Conservation (phyloP, 139 green algal species). For the Auxenochlorella pyrenoidosa region DNA sequence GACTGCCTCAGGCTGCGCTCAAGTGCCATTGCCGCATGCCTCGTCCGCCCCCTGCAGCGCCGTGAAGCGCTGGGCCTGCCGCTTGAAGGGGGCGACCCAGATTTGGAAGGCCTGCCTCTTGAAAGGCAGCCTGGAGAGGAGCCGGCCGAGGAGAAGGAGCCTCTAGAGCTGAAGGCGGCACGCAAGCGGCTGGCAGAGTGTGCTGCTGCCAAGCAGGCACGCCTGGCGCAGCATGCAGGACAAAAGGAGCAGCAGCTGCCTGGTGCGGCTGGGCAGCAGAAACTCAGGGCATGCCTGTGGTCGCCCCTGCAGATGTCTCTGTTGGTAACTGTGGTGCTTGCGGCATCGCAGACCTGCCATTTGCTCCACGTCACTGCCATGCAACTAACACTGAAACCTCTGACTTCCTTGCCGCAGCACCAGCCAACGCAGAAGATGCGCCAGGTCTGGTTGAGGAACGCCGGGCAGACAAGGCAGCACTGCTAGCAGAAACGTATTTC, state of each 20-base stretch:
- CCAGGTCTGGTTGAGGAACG: constrained; percentile 24
- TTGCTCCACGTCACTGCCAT: too few species aligned
- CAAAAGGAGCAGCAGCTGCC: neutral
- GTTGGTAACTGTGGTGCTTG: too few species aligned
- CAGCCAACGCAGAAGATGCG: neutral
- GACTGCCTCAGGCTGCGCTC: neutral
- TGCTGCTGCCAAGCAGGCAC: neutral
- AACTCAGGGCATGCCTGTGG: neutral
- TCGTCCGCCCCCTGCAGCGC: constrained; percentile 46
- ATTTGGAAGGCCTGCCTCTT: constrained; percentile 65
- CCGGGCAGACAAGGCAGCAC: neutral
- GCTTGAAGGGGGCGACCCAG: constrained; percentile 79
- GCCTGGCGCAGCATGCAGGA: neutral
- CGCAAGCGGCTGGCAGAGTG: constrained; percentile 46
- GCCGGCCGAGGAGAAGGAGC: constrained; percentile 47
- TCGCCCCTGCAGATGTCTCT: neutral
- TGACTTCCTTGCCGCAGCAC: neutral
- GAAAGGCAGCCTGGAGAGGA: constrained; percentile 21
- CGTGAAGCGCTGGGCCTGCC: constrained; percentile 73
- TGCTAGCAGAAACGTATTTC: neutral
- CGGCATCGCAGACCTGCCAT: too few species aligned
- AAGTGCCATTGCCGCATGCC: neutral
- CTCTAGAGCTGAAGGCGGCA: constrained; percentile 54
- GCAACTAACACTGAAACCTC: neutral
- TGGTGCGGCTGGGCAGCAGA: neutral